Evolutionary conservation across 441 rosid species (phyloP).

Genomic region (Populus tomentosa): DNA sequence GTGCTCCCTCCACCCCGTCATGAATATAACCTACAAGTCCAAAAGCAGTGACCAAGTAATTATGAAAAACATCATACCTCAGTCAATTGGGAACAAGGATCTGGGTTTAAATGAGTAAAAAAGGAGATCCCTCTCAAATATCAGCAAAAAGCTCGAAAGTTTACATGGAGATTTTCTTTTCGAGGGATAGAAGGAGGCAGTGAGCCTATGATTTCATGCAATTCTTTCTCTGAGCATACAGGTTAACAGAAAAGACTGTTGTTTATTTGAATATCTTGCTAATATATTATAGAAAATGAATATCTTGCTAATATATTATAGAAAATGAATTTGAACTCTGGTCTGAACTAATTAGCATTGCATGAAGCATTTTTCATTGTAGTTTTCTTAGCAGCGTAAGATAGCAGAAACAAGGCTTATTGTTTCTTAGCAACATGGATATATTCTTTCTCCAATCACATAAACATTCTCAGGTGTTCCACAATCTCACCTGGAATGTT

Average conservation of each 20-base stretch:
- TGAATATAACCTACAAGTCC: constrained; percentile 65
- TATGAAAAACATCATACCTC: not conserved
- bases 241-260: no score
- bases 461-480: not conserved
- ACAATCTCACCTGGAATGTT: constrained; percentile 71
- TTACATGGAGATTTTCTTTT: no score
- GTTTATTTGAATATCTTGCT: not conserved
- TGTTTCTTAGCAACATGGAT: not conserved
- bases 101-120: not conserved
- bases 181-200: no score
- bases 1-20: constrained; percentile 99
- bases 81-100: not conserved
- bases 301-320: no score
- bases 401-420: not conserved
- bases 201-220: no score
- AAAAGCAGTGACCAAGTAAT: not conserved
- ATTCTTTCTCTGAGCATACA: no score
- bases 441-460: not conserved
- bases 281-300: no score
- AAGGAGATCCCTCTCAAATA: not conserved
- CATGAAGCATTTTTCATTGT: not conserved
- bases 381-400: not conserved
- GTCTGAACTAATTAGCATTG: not conserved
- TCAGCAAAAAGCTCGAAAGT: no score
- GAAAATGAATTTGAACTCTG: not conserved